These are phyloP conservation scores for Theileria orientalis DNA, from an alignment of 169 alveolate species.

Conservation along the genomic window DNA sequence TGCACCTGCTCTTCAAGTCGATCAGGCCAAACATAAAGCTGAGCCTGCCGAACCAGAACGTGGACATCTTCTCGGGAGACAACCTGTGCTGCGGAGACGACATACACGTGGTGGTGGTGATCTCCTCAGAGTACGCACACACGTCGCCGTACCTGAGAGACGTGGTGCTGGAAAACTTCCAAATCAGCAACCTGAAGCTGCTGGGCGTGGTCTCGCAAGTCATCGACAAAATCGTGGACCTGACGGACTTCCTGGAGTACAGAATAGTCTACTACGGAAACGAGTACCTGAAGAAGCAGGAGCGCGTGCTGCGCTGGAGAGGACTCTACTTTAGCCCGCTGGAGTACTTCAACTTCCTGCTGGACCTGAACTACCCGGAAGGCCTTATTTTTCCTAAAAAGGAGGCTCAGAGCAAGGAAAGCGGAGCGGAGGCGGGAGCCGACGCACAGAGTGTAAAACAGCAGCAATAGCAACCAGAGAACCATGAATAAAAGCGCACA, in stretches of 20 bases:
- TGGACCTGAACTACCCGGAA: constrained; percentile 44
- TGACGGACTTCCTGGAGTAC: constrained; percentile 11
- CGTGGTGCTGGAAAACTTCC: constrained; percentile 12
- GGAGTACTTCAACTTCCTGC: constrained; percentile 43
- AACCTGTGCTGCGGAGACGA: constrained; percentile 32
- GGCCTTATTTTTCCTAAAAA: constrained; percentile 17
- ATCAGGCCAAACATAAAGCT: constrained; percentile 13
- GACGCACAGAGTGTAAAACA: too few species aligned
- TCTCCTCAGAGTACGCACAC: constrained; percentile 17
- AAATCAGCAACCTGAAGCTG: constrained; percentile 6
- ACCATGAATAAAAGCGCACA: too few species aligned
- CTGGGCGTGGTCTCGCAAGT: background rate
- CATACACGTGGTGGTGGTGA: constrained; percentile 1
- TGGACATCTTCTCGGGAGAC: constrained; percentile 19
- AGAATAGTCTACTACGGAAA: background rate
- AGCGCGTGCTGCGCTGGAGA: constrained; percentile 36
- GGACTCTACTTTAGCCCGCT: constrained; percentile 40
- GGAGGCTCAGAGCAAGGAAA: background rate
- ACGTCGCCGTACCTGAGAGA: constrained; percentile 47
- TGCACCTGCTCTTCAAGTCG: background rate
- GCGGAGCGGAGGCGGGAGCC: too few species aligned
- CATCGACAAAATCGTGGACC: background rate
- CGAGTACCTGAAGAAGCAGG: constrained; percentile 5
- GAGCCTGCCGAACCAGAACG: background rate
- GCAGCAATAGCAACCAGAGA: background rate